Evolutionary conservation across 2,329 filamentous ascomycete genomes (phyloP), one percentile per base, ranked within the genome.

Genomic region (Rhynchosporium graminicola): DNA sequence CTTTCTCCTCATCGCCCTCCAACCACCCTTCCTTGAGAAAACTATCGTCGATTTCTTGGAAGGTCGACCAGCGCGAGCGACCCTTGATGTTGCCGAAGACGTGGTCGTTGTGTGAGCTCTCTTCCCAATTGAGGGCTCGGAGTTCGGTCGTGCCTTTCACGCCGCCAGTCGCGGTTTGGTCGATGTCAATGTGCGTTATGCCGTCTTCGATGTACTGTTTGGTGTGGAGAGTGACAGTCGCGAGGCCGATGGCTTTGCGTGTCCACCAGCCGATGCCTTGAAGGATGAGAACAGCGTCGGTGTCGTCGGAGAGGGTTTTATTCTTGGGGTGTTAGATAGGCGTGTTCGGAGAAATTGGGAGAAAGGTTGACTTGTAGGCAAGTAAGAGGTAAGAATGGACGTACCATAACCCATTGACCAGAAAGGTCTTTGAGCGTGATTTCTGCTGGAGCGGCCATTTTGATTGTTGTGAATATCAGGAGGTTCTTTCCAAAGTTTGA

Each of bases 151-250:
- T 88, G 61, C 81, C 83, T 61, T 80, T 80, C 50, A 90, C 77
- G 43, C 84, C 84, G 42, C 86, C 87, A 0, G 84, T 86, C n/a
- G 81, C 77, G n/a, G 80, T 77, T 69, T 89, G 87, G 36, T 83
- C 80, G 68, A 87, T 82, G 68, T 84, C 79, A 74, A 88, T 80
- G 71, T 83, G 79, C 28, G 76, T 75, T 33, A 78, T 60, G 28
- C 72, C 72, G 31, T 76, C 74, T 31, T 77, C 73, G 57, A 74
- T 73, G 73, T 80, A 81, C 68, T 83, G 72, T 29, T 74, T 75
- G 48, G 73, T 61, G 61, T 72, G 65, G 0, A 77, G 80, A 9
- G 82, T 85, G 51, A 90, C 76, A 38, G 82, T 87, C 10, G 86
- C 86, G 50, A 83, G 73, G 51, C 76, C 72, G 68, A 89, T 82